Conservation (phyloP, 140 eudicot species). For the Stevia rebaudiana region DNA sequence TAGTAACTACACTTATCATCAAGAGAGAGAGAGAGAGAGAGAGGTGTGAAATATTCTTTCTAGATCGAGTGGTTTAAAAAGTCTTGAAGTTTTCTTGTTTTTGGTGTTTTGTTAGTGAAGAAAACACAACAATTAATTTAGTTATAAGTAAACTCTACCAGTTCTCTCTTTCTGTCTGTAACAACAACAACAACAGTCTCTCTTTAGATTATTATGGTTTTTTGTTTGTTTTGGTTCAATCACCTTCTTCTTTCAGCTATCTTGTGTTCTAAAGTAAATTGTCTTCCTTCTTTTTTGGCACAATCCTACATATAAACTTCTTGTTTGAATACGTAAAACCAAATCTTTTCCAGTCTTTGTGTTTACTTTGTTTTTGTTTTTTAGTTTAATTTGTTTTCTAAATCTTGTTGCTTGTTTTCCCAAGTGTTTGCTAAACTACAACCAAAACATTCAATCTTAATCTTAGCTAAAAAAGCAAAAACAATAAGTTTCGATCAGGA, state of each 20-base stretch:
- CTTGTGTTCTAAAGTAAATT: conserved; percentile 26
- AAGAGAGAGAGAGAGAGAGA: conserved; percentile 38
- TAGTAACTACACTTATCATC: conserved; percentile 22
- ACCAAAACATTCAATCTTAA: conserved; percentile 25
- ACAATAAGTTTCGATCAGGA: conserved; percentile 10
- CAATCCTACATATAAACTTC: conserved; percentile 29
- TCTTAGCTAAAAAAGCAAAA: conserved; percentile 20
- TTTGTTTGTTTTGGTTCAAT: conserved; percentile 36
- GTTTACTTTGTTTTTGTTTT: conserved; percentile 44
- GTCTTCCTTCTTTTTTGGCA: conserved; percentile 49
- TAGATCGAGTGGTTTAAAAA: conserved; percentile 20
- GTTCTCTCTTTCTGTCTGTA: conserved; percentile 47
- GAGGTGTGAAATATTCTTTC: conserved; percentile 42
- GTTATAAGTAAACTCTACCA: conserved; percentile 34
- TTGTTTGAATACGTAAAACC: conserved; percentile 48
- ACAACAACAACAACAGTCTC: conserved; percentile 17
- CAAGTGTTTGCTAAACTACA: conserved; percentile 34
- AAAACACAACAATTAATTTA: conserved; percentile 40
- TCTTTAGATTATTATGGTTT: conserved; percentile 36
- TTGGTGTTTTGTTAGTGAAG: conserved; percentile 53
- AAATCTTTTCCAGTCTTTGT: conserved; percentile 32
- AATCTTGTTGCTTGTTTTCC: conserved; percentile 27
- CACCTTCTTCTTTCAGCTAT: conserved; percentile 34
- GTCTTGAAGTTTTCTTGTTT: conserved; percentile 34
- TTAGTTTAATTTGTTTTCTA: conserved; percentile 36